A percentile compares a stretch with the other conserved stretches of the same genome.
These are phyloP conservation scores for Thalassiosira delicatula DNA, from an alignment of 352 stramenopile species.

Conservation along the genomic window DNA sequence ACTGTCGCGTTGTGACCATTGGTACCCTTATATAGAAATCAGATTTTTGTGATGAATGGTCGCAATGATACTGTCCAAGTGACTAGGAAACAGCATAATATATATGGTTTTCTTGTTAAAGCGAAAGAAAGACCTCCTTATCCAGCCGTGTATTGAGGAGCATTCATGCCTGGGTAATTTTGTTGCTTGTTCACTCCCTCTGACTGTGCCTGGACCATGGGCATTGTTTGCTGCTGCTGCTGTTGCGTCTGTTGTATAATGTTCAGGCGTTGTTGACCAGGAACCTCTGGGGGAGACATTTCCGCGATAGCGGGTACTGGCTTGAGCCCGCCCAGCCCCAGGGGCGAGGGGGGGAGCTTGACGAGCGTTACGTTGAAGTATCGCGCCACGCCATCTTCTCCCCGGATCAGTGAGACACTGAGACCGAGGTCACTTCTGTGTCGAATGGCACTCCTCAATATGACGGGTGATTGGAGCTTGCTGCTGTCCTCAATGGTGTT, in stretches of 20 bases:
- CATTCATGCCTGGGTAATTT: constrained; percentile 43
- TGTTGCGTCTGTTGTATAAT: background rate
- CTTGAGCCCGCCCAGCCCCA: constrained; percentile 58
- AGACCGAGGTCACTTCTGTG: constrained; percentile 77
- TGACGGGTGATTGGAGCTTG: constrained; percentile 20
- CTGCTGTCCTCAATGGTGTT: constrained; percentile 26
- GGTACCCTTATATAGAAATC: too few relatives aligned
- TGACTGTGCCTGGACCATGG: too few relatives aligned
- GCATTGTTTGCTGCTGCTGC: background rate
- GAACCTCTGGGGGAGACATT: constrained; percentile 32
- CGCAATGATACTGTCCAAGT: too few relatives aligned
- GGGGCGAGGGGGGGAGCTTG: constrained; percentile 68
- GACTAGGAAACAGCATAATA: too few relatives aligned
- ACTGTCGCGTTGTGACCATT: too few relatives aligned
- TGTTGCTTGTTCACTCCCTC: constrained; percentile 40
- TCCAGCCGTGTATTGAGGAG: constrained; percentile 53
- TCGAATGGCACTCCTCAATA: constrained; percentile 66
- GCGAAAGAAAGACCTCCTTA: too few relatives aligned
- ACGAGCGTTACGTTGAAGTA: constrained; percentile 83
- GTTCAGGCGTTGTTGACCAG: background rate
- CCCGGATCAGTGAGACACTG: constrained; percentile 74
- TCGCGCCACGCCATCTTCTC: constrained; percentile 71
- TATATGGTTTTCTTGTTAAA: too few relatives aligned
- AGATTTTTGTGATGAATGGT: too few relatives aligned
- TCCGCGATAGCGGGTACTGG: constrained; percentile 73